Base-by-base conservation (phyloP, 306 rosid genomes). In the Cotoneaster glaucophyllus region DNA sequence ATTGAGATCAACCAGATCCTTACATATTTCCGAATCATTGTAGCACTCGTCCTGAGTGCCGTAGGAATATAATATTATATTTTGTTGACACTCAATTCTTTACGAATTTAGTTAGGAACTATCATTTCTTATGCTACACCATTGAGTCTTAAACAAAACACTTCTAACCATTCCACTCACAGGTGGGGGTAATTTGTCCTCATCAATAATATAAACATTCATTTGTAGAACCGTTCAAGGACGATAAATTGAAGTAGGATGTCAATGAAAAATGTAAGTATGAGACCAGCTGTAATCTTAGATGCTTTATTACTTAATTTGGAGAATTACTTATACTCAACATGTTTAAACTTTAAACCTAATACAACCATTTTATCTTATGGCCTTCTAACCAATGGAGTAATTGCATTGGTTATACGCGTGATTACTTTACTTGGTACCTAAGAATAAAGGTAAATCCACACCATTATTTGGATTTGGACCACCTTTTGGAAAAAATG, bases 381-480 rank as follows among this genome's bases (percentile, higher is more conserved):
- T 1, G 58, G 58, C 58, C 10, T 53, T 53, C 1, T 53, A 53
- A 5, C 24, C 14, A 61, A 61, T 3, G 6, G 34, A 15, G 32
- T 22, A 45, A 45, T 45, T 48, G 7, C 54, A 48, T 6, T 28
- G 29, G 29, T 28, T 28, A 34, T 39, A 39, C 0, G 54, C 24
- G 34, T 26, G 34, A 6, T 2, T 28, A 26, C 28, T 26, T 61
- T 26, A 6, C 18, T 61, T 26, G 14, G 17, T 61, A 61, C 28
- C 63, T 9, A 22, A 22, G 28, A 57, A 57, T 10, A n/a, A 57
- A 57, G 11, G 25, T 52, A 41, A 82, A 52, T 80, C 28, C 79
- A 78, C 63, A 32, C 37, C 61, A 50, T 58, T 50, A 64, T 61
- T 64, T 80, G 83, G 77, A 62, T 45, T 14, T 45, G 53, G 53